Percentiles rank a stretch among this genome's conserved stretches.
Evolutionary conservation across 2,329 filamentous ascomycete species (phyloP).

Genomic region (Periconia sp.): DNA sequence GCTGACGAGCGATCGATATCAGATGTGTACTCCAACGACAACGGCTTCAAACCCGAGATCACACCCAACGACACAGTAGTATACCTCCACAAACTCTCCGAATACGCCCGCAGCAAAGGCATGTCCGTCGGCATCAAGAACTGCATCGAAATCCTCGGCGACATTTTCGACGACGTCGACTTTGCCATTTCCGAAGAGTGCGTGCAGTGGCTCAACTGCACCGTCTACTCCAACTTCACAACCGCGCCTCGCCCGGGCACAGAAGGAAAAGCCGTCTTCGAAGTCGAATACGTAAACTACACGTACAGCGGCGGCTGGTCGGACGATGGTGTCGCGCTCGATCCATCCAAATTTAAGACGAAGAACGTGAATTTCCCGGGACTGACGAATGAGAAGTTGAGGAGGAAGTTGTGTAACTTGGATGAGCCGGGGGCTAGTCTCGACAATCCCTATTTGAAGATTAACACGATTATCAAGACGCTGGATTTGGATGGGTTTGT

Average conservation of each 20-base stretch:
- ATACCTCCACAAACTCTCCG: constrained; percentile 21
- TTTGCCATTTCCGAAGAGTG: constrained; percentile 29
- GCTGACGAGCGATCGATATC: not conserved
- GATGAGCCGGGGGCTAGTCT: constrained; percentile 16
- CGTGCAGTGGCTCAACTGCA: constrained; percentile 23
- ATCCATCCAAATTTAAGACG: constrained; percentile 13
- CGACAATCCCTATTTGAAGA: constrained; percentile 21
- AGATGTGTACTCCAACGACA: constrained; percentile 26
- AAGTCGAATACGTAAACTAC: constrained; percentile 27
- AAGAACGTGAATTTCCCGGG: constrained; percentile 21
- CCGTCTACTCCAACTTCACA: constrained; percentile 24
- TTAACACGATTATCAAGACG: constrained; percentile 25
- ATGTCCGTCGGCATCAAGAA: constrained; percentile 29
- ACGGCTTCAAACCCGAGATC: constrained; percentile 21
- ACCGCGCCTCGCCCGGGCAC: constrained; percentile 15
- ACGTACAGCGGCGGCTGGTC: constrained; percentile 20
- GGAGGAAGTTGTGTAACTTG: constrained; percentile 22
- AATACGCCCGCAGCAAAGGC: constrained; percentile 16
- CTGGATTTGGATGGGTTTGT: constrained; percentile 20
- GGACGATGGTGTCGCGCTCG: constrained; percentile 17
- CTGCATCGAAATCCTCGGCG: constrained; percentile 25
- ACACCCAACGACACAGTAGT: constrained; percentile 16
- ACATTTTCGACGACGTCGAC: constrained; percentile 24
- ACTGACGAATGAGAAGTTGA: constrained; percentile 18
- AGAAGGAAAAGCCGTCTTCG: constrained; percentile 23